Evolutionary conservation across 805 yeast species (phyloP).

Genomic region (Saccharomycopsis schoenii): DNA sequence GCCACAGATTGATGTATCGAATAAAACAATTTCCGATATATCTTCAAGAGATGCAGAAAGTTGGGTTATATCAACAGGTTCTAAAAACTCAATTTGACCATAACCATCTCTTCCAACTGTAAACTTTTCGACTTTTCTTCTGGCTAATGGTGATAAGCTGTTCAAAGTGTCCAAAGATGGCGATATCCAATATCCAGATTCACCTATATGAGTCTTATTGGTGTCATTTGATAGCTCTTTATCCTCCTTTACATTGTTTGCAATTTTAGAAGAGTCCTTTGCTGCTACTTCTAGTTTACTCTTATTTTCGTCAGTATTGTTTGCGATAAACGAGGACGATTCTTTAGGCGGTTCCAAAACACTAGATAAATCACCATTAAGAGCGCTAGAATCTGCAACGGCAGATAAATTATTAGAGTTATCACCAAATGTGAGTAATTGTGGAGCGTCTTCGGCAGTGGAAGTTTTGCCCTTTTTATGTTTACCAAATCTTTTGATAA

Average conservation of each 20-base stretch:
- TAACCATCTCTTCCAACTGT: constrained; percentile 68
- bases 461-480: neutral
- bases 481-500: constrained; percentile 8
- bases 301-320: neutral
- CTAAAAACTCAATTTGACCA: constrained; percentile 68
- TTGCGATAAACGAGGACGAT: neutral
- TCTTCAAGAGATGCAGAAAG: constrained; percentile 45
- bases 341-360: neutral
- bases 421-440: neutral
- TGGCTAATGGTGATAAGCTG: constrained; percentile 48
- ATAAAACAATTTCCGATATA: constrained; percentile 56
- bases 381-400: neutral
- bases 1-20: constrained; percentile 49
- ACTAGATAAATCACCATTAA: neutral
- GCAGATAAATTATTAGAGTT: neutral
- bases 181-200: constrained; percentile 78
- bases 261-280: neutral
- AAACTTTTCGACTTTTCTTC: constrained; percentile 54
- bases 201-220: constrained; percentile 29
- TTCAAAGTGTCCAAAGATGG: constrained; percentile 63
- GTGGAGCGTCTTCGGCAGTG: constrained; percentile 1
- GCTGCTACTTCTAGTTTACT: constrained; percentile 4
- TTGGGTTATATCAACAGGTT: constrained; percentile 76
- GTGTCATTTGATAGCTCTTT: neutral
- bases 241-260: neutral